Evolutionary conservation across 2,329 filamentous ascomycete species (phyloP), one percentile per base, ranked within the genome.

Genomic region (Beauveria sp.): DNA sequence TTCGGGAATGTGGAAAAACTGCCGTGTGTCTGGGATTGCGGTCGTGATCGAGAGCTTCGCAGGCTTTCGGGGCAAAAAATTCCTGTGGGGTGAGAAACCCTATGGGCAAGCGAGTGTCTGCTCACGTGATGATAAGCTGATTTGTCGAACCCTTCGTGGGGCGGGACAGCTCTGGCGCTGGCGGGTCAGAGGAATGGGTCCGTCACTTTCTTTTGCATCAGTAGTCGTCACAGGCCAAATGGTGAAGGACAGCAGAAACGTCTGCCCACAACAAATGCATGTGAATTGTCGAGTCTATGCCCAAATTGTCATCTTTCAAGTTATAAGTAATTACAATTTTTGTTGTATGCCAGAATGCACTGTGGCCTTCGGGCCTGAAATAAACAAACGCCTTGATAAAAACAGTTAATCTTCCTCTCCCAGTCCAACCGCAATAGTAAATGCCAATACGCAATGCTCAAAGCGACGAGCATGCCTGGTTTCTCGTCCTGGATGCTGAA

Each of bases 21-120:
- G 69, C 72, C 73, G 70, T 69, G 68, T 74, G 69, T 71, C 71
- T 68, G 69, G 67, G 68, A 43, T 72, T 72, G 71, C 69, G 71
- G 52, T 74, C 71, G 71, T 73, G 68, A 71, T 67, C 69, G 69
- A 67, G 66, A 69, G 67, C 67, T 72, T 73, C 52, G n/a, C 50
- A 61, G 40, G 20, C 42, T 40, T 74, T 69, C 67, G 65, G 66
- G 67, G 65, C 66, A 64, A 70, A 73, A 74, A 71, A 70, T 72
- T 71, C 64, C 69, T 75, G 74, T 74, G 73, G 72, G 72, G 71
- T 72, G 72, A 68, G 69, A 75, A 76, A 75, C 74, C 74, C 74
- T 75, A 76, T 66, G 66, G n/a, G 65, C 64, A 64, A 62, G 53
- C 53, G 50, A 64, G 46, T 49, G 54, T 22, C 9, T 9, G 2